A percentile compares a stretch with the other conserved stretches of the same genome.
These are phyloP conservation scores for Colletotrichum sp. DNA, from an alignment of 2,329 filamentous ascomycete genomes.

Conservation along the genomic window DNA sequence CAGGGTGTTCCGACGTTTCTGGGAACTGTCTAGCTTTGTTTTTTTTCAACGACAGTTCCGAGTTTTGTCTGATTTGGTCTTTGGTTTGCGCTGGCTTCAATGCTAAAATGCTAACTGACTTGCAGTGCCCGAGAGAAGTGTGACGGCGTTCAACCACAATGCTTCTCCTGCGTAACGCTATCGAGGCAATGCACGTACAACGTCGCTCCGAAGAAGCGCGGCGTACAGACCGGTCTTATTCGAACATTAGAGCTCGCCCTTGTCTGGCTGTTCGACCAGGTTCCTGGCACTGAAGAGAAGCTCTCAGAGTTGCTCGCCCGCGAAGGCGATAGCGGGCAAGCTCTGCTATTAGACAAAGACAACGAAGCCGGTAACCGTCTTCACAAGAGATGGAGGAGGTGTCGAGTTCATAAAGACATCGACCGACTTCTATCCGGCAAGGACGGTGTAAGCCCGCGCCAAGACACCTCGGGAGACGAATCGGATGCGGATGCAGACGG, in stretches of 20 bases:
- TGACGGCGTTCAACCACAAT: conserved; percentile 71
- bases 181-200: conserved; percentile 74
- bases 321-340: conserved; percentile 42
- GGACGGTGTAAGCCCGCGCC: conserved; percentile 31
- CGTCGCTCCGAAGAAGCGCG: conserved; percentile 75
- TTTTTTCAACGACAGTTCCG: background rate
- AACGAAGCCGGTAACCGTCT: conserved; percentile 58
- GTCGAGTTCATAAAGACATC: conserved; percentile 65
- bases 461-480: conserved; percentile 38
- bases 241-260: conserved; percentile 73
- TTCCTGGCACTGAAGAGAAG: conserved; percentile 62
- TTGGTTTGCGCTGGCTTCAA: background rate
- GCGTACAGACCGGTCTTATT: conserved; percentile 82
- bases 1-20: background rate
- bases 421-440: conserved; percentile 63
- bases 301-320: conserved; percentile 59
- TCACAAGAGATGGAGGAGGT: conserved; percentile 67
- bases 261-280: conserved; percentile 68
- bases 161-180: conserved; percentile 69
- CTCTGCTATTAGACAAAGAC: conserved; percentile 57
- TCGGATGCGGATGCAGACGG: conserved; percentile 31
- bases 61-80: background rate
- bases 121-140: conserved; percentile 70
- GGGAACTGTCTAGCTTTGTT: background rate
- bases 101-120: background rate